Evolutionary conservation across 192 early-diverging fungal species (phyloP).

Genomic region (Linnemannia zychae): DNA sequence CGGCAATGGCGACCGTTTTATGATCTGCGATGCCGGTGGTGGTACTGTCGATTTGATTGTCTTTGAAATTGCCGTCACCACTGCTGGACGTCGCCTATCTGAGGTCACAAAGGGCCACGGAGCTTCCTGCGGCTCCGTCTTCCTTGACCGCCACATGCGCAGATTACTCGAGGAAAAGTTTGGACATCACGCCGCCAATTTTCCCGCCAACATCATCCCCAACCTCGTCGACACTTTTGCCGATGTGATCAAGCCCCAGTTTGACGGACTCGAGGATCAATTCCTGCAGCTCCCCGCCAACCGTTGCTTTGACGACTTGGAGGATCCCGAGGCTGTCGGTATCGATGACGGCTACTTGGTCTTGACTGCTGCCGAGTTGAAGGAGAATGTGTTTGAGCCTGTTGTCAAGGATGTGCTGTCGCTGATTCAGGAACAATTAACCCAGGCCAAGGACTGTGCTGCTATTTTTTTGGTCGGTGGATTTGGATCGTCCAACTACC

Average conservation of each 20-base stretch:
- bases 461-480: slow-evolving; percentile 69
- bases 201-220: slow-evolving; percentile 58
- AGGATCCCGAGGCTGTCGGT: slow-evolving; percentile 45
- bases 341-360: slow-evolving; percentile 60
- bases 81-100: slow-evolving; percentile 46
- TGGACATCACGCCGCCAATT: slow-evolving; percentile 55
- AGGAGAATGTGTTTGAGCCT: slow-evolving; percentile 64
- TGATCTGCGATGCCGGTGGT: slow-evolving; percentile 67
- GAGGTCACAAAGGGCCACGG: slow-evolving; percentile 64
- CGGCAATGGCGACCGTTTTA: slow-evolving; percentile 54
- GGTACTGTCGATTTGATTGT: slow-evolving; percentile 68
- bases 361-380: slow-evolving; percentile 56
- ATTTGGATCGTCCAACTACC: slow-evolving; percentile 63
- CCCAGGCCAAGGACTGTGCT: slow-evolving; percentile 39
- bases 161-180: slow-evolving; percentile 54
- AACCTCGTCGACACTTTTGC: slow-evolving; percentile 60
- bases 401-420: slow-evolving; percentile 53
- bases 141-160: slow-evolving; percentile 61
- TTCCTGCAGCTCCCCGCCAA: slow-evolving; percentile 60
- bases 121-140: slow-evolving; percentile 62
- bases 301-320: slow-evolving; percentile 42
- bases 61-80: slow-evolving; percentile 61
- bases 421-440: slow-evolving; percentile 61
- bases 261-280: slow-evolving; percentile 64
- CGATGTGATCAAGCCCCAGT: slow-evolving; percentile 60